Evolutionary conservation across 1,284 basidiomycete genomes (phyloP).

Genomic region (Trichosporon coremiiforme): DNA sequence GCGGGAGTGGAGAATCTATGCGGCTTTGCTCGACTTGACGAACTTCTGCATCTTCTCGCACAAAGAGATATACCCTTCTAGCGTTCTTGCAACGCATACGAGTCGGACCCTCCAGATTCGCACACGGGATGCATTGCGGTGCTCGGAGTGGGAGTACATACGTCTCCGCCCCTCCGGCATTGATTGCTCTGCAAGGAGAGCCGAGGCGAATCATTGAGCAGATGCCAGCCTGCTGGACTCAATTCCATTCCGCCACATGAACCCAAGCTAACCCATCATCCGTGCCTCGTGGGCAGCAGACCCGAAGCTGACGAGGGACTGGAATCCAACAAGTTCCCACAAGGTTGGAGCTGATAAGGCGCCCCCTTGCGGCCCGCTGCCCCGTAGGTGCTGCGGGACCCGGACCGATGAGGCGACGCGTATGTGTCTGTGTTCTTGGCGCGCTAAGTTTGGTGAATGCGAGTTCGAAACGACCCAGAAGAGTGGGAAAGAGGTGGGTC

Average conservation of each 20-base stretch:
- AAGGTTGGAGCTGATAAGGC: background rate
- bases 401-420: background rate
- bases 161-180: background rate
- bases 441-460: background rate
- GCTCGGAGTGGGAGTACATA: background rate
- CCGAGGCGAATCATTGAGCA: background rate
- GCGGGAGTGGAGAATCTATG: background rate
- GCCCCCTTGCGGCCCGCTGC: too few species aligned
- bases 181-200: background rate
- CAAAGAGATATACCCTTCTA: background rate
- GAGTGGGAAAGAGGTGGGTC: background rate
- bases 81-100: background rate
- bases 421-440: background rate
- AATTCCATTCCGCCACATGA: constrained; percentile 2
- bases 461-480: constrained; percentile 1
- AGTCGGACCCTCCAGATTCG: background rate
- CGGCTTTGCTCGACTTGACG: background rate
- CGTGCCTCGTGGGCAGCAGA: background rate
- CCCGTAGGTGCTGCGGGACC: too few species aligned
- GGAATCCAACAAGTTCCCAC: background rate
- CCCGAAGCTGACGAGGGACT: background rate
- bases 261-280: background rate
- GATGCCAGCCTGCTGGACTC: background rate
- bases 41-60: background rate
- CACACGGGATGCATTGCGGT: background rate